phyloP scores from a whole-genome alignment of 257 asterid species.

The Solanum stenotomum region DNA sequence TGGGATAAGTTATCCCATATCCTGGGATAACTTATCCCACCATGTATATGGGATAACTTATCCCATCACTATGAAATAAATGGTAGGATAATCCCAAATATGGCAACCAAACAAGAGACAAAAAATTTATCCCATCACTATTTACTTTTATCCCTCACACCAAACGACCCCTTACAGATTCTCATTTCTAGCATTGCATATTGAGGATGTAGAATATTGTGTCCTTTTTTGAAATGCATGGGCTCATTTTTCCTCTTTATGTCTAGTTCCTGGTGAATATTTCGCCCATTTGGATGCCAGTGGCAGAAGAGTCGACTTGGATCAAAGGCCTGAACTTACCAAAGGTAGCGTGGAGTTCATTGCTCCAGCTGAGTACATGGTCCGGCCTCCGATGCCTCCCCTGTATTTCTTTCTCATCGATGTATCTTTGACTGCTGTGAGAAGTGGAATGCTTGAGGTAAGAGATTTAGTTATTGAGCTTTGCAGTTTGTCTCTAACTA shows the following conservation, averaged over 20 bases:
- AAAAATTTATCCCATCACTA: too few relatives aligned
- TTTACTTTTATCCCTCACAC: too few relatives aligned
- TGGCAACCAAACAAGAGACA: too few relatives aligned
- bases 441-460: slow-evolving; percentile 94
- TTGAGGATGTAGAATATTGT: background rate
- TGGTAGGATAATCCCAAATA: too few relatives aligned
- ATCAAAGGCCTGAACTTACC: slow-evolving; percentile 78
- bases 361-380: slow-evolving; percentile 80
- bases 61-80: too few relatives aligned
- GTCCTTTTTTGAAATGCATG: background rate
- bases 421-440: slow-evolving; percentile 72
- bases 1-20: too few relatives aligned
- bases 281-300: slow-evolving; percentile 63
- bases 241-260: slow-evolving; percentile 19
- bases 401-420: slow-evolving; percentile 79
- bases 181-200: background rate
- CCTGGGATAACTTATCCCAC: too few relatives aligned
- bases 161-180: background rate
- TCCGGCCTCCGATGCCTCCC: slow-evolving; percentile 92
- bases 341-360: slow-evolving; percentile 80
- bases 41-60: too few relatives aligned
- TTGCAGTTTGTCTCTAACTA: background rate
- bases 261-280: slow-evolving; percentile 77
- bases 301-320: slow-evolving; percentile 74
- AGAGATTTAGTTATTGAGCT: slow-evolving; percentile 1